Evolutionary conservation across 805 yeast genomes (phyloP), one percentile per base, ranked within the genome.

Genomic region (Vanderwaltozyma tropicalis): DNA sequence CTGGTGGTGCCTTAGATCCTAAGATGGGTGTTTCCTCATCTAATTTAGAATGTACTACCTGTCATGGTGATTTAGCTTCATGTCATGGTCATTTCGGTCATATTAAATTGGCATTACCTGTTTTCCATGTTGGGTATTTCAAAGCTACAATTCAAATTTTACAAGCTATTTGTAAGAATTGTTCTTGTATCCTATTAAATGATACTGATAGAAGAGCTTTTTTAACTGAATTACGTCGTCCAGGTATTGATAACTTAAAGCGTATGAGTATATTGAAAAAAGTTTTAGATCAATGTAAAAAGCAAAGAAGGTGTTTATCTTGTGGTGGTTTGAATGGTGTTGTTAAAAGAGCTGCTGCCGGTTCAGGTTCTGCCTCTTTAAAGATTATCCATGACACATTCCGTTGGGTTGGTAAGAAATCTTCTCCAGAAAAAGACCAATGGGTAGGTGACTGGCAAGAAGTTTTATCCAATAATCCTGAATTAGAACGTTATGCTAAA

Each of bases 51-150:
- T 92, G 99, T 67, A 59, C 74, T 12, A 94, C 97, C 0, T 92
- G 99, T 63, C 85, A 77, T 50, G 97, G 97, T 3, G 77, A 78
- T 48, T 65, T 92, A 46, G 95, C 95, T 0, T 74, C 95, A 1
- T 92, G 99, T 60, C 96, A 89, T 63, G 99, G 99, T 41, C 99
- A 92, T 64, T 92, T 92, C 59, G 99, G 99, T 30, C 96, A 94
- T 54, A 75, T 92, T 45, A 76, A 85, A 52, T 70, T 92, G 37
- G 95, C 97, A 0, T 67, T 92, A 32, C 99, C 99, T 1, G 97
- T 88, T 12, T 92, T 89, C 65, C 98, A 92, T 55, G 92, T 92
- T 33, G 99, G 99, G 15, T 92, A 88, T 60, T 92, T 92, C 71
- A 89, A 89, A 59, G 79, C 88, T 31, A 82, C 86, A 17, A 82